Evolutionary conservation across 1,139 yeast species (phyloP), one percentile per base, ranked within the genome.

Genomic region (Candida sanyaensis): DNA sequence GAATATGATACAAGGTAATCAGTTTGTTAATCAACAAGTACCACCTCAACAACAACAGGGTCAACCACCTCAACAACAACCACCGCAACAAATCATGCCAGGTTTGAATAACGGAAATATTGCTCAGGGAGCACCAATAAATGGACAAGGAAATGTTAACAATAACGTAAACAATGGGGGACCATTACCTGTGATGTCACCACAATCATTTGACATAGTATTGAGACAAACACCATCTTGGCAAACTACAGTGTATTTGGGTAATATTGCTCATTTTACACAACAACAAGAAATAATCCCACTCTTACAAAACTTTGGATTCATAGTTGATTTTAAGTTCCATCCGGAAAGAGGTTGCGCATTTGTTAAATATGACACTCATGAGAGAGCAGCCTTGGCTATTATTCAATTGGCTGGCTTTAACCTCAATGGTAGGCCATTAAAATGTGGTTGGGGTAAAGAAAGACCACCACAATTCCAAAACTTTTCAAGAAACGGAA

Each of bases 401-500:
- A 89, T 90, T 59, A 87, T 86, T 27, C 93, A 88, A 60, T 73
- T 90, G 53, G 79, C 84, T 21, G 96, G 96, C n/a, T 80, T 81
- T 58, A 78, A 78, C 49, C 71, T 90, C 54, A 84, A 86, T 62
- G 96, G 96, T 24, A 78, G 96, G 63, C 86, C 88, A 30, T 69
- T 90, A 62, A 86, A 85, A 63, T 84, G 92, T 59, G 95, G 96
- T 30, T 90, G 97, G 97, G 96, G 96, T 44, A 87, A 82, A 62
- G 86, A 80, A 56, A 73, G 82, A 58, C 73, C 78, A 31, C 75
- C 71, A 13, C 80, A 65, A 44, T 71, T 64, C 53, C 73, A 69
- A 49, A 64, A 62, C 54, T 70, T 59, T 50, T 64, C 63, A 4
- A 59, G 71, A 42, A 61, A 65, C 6, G 61, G 70, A 39, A 61